These are phyloP conservation scores for Primulina tabacum DNA, from an alignment of 257 asterid genomes.

Conservation along the genomic window DNA sequence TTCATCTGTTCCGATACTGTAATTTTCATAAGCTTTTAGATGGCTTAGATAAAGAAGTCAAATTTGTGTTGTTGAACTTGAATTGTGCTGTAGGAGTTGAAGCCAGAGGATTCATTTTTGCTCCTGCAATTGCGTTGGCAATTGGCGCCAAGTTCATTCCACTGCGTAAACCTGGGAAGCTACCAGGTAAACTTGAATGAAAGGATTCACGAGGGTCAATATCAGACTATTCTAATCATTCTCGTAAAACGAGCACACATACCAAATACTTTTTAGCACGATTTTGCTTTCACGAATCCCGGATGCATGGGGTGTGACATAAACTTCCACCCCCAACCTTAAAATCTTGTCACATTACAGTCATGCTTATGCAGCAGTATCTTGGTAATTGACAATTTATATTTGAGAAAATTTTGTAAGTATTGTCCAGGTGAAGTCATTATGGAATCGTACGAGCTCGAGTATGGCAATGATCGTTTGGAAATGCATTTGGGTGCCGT, in stretches of 20 bases:
- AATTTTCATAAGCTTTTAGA: neutral
- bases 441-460: constrained; percentile 74
- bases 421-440: constrained; percentile 61
- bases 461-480: constrained; percentile 77
- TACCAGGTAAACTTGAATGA: constrained; percentile 49
- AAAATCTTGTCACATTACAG: neutral
- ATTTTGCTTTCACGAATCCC: neutral
- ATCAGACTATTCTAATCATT: neutral
- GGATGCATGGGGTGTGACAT: no score
- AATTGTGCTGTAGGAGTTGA: constrained; percentile 58
- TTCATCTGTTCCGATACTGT: constrained; percentile 11
- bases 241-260: neutral
- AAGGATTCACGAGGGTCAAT: neutral
- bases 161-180: constrained; percentile 64
- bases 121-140: constrained; percentile 71
- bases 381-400: no score
- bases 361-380: no score
- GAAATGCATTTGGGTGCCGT: constrained; percentile 83
- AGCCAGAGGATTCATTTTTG: constrained; percentile 85
- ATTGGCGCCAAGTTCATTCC: constrained; percentile 80
- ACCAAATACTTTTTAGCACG: neutral
- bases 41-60: no score
- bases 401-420: neutral
- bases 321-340: neutral
- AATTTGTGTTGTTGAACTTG: neutral